Evolutionary conservation across 2,329 filamentous ascomycete genomes (phyloP), one percentile per base, ranked within the genome.

Genomic region (Penicillium sp.): DNA sequence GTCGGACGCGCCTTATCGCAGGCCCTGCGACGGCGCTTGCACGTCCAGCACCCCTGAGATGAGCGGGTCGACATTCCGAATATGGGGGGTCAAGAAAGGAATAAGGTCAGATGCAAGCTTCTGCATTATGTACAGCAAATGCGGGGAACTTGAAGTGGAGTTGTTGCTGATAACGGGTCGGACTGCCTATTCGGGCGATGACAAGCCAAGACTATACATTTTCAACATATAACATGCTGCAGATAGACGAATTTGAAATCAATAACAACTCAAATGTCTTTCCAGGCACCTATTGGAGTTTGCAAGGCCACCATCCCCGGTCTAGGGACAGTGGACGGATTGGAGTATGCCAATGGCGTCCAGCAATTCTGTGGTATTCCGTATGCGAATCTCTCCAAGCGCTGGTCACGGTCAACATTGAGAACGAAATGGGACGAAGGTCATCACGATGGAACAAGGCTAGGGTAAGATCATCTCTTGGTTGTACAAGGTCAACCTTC

Each of bases 61-160:
- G 67, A 68, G 22, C 70, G 68, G 55, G 68, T 70, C 67, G 66
- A 67, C 69, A 71, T 71, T 29, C 68, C 60, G 50, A 29, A 53
- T 63, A 8, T n/a, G 58, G 62, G 14, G 22, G 16, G n/a, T 26
- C 44, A 44, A 13, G 43, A n/a, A 35, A 26, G 16, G 26, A 29
- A 16, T n/a, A 31, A 11, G 37, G 29, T 11, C n/a, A 35, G 44
- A 43, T 43, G 45, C 21, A 49, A 31, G 56, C 33, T 9, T n/a
- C 16, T 19, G 26, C 26, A 55, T 35, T 53, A 46, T 53, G 16
- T 56, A 37, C 35, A 49, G 29, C 14, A 19, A 49, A 53, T 60
- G 59, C 61, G 58, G 61, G 50, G 56, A 52, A 42, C 4, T 21
- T 42, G 14, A 22, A 42, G 58, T 59, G 56, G 53, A 58, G 33